Percentiles rank a stretch among this genome's conserved stretches.
Evolutionary conservation across 192 early-diverging fungal genomes (phyloP).

Genomic region (Coemansia sp.): DNA sequence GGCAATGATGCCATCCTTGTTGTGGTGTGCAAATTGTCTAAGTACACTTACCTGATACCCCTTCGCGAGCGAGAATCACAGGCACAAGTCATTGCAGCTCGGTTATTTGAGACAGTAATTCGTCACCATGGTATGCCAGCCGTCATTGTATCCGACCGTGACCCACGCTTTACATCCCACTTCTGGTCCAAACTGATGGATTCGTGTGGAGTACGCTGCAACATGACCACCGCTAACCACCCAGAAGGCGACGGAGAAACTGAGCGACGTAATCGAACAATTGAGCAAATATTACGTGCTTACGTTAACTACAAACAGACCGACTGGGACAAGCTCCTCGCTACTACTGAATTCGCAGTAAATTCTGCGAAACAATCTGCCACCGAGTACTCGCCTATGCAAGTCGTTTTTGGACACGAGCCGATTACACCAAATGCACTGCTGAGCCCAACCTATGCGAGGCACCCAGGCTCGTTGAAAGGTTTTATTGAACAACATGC

Average conservation of each 20-base stretch:
- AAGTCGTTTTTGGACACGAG: not conserved
- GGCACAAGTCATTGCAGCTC: not conserved
- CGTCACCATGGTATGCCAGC: not conserved
- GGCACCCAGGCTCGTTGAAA: too few species aligned
- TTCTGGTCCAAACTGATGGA: not conserved
- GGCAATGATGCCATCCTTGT: not conserved
- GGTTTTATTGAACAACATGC: not conserved
- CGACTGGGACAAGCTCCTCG: not conserved
- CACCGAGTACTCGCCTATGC: not conserved
- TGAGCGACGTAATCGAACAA: not conserved
- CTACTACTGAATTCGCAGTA: not conserved
- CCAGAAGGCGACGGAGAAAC: slow-evolving; percentile 7
- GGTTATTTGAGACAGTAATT: not conserved
- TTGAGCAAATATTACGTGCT: not conserved
- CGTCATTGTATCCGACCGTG: not conserved
- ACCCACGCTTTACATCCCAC: not conserved
- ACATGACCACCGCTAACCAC: not conserved
- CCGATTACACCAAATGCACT: not conserved
- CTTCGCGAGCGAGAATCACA: not conserved
- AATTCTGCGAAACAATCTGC: not conserved
- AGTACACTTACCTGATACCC: not conserved
- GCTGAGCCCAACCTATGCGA: not conserved
- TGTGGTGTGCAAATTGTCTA: not conserved
- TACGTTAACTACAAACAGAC: not conserved
- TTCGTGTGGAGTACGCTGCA: not conserved